phyloP scores from a whole-genome alignment of 306 rosid species.

The Cicer bijugum region DNA sequence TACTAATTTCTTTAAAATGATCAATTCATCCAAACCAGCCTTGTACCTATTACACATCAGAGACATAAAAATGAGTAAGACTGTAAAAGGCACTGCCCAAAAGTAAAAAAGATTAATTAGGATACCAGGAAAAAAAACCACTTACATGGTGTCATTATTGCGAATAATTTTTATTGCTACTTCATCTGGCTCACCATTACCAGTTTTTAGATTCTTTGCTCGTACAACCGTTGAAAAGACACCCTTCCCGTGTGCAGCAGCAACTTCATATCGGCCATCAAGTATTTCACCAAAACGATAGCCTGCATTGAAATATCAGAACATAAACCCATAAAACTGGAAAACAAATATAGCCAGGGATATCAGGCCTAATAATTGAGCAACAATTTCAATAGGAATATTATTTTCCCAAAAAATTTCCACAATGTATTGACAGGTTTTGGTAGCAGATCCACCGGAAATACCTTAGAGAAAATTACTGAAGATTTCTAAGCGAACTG shows the following conservation, averaged over 20 bases:
- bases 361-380: background rate
- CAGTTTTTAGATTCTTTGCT: slow-evolving; percentile 75
- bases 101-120: slow-evolving; percentile 12
- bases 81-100: background rate
- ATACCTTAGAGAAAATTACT: background rate
- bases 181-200: slow-evolving; percentile 89
- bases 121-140: slow-evolving; percentile 32
- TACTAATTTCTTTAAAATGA: slow-evolving; percentile 89
- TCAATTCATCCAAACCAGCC: slow-evolving; percentile 96
- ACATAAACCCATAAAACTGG: slow-evolving; percentile 23
- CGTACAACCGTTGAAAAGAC: slow-evolving; percentile 97
- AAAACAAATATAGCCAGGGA: slow-evolving; percentile 7
- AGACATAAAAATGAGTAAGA: slow-evolving; percentile 36
- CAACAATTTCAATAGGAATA: slow-evolving; percentile 18
- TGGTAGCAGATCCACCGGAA: background rate
- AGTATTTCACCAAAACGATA: slow-evolving; percentile 92
- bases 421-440: slow-evolving; percentile 16
- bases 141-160: slow-evolving; percentile 95
- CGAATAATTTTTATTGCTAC: slow-evolving; percentile 97
- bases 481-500: background rate
- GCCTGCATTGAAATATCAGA: slow-evolving; percentile 56
- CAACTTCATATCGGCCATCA: slow-evolving; percentile 92
- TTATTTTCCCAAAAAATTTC: background rate
- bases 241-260: slow-evolving; percentile 96
- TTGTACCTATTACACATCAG: slow-evolving; percentile 76